These are phyloP conservation scores for Acer campestre DNA, from an alignment of 345 rosid species.

Conservation along the genomic window DNA sequence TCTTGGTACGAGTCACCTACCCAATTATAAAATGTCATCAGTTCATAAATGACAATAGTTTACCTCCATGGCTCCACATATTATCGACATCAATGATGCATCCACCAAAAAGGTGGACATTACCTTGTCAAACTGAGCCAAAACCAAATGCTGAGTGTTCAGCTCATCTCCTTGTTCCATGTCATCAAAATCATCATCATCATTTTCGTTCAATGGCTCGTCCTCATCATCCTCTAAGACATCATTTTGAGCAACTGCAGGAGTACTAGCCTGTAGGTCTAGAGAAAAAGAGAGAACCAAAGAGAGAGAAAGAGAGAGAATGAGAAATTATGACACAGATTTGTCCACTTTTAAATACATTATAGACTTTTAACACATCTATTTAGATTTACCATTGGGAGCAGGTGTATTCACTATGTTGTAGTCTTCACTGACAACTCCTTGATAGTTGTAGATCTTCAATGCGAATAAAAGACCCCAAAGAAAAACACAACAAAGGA, in stretches of 20 bases:
- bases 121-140: constrained; percentile 99
- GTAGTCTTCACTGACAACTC: constrained; percentile 80
- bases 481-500: constrained; percentile 12
- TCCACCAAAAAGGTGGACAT: not conserved
- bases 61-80: not conserved
- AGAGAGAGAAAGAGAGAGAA: not conserved
- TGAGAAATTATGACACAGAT: constrained; percentile 1
- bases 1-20: constrained; percentile 95
- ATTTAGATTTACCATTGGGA: constrained; percentile 58
- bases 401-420: constrained; percentile 90
- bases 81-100: constrained; percentile 1
- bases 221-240: constrained; percentile 74
- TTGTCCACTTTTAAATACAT: not conserved
- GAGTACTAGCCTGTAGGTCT: constrained; percentile 85
- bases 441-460: constrained; percentile 96
- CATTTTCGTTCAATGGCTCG: constrained; percentile 90
- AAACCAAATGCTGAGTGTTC: constrained; percentile 91
- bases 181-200: constrained; percentile 92
- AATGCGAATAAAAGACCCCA: not conserved
- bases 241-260: constrained; percentile 60
- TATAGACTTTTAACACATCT: not conserved
- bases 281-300: constrained; percentile 16
- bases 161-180: constrained; percentile 85
- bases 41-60: not conserved
- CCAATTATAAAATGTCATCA: constrained; percentile 10